A percentile compares a stretch with the other conserved stretches of the same genome.
phyloP scores from a whole-genome alignment of 345 rosid species.

The Syzygium grande region DNA sequence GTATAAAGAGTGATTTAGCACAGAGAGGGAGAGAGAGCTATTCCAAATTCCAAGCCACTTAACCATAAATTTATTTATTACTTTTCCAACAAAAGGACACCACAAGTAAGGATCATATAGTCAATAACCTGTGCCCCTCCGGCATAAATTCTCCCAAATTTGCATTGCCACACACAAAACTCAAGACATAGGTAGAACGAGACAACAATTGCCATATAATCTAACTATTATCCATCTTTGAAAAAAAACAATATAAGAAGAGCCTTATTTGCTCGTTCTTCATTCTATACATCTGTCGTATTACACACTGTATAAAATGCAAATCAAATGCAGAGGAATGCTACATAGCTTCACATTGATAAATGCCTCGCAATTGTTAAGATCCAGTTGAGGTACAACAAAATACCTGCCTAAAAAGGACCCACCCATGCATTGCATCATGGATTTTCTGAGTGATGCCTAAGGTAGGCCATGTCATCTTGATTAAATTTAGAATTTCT shows the following conservation, averaged over 20 bases:
- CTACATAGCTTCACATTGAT: neutral
- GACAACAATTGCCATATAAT: neutral
- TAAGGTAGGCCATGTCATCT: slow-evolving; percentile 74
- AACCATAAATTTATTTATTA: no score
- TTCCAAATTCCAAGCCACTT: no score
- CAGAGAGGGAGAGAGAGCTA: no score
- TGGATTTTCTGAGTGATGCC: slow-evolving; percentile 86
- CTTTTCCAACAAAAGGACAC: neutral
- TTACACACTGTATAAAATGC: neutral
- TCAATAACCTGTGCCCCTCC: neutral
- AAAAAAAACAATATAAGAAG: neutral
- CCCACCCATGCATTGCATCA: slow-evolving; percentile 73
- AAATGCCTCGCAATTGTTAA: neutral
- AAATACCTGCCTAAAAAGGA: slow-evolving; percentile 79
- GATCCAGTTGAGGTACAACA: neutral
- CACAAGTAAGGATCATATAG: neutral
- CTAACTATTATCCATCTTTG: neutral
- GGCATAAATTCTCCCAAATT: neutral
- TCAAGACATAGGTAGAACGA: neutral
- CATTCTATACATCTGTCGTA: neutral
- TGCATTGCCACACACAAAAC: no score
- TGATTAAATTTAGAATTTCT: slow-evolving; percentile 46
- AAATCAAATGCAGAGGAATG: no score
- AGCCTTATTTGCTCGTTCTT: neutral
- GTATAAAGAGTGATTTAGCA: no score